Conservation (phyloP, 306 rosid species). For the apple (Malus domestica) region ASM211411v1 NC_041795.1:3152001-3152500, state of each 20-base stretch:
- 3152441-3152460: constrained; percentile 71
- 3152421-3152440: constrained; percentile 75
- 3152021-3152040: neutral
- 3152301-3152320: neutral
- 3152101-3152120: constrained; percentile 24
- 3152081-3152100: neutral
- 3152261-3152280: constrained; percentile 25
- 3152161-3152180: constrained; percentile 23
- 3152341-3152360: constrained; percentile 15
- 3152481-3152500: constrained; percentile 44
- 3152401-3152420: constrained; percentile 40
- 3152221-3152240: constrained; percentile 20
- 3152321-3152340: constrained; percentile 20
- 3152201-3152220: constrained; percentile 34
- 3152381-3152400: constrained; percentile 23
- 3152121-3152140: constrained; percentile 60
- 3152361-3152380: neutral
- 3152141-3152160: constrained; percentile 69
- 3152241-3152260: constrained; percentile 42
- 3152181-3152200: neutral
- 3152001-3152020: neutral
- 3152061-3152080: neutral
- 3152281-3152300: neutral
- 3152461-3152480: constrained; percentile 52
- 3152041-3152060: neutral